These are phyloP conservation scores for Lepidium campestre DNA, from an alignment of 441 rosid genomes.

Conservation along the genomic window DNA sequence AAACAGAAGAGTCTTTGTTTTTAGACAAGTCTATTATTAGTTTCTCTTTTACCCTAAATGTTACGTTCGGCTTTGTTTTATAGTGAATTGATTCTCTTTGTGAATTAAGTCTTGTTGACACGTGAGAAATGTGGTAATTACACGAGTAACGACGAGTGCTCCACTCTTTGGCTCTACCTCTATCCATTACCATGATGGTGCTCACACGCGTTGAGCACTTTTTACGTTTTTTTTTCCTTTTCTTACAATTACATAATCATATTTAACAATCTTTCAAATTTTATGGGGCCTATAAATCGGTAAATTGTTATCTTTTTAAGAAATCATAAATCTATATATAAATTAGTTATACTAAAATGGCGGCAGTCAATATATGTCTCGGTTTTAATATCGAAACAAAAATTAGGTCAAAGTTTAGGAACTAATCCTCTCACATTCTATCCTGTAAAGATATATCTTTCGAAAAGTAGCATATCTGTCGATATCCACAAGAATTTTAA, in stretches of 20 bases:
- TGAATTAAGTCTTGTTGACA: not conserved
- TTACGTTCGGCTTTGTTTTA: constrained; percentile 1
- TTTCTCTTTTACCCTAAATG: not conserved
- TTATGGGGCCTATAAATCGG: not conserved
- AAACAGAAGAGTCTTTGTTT: not conserved
- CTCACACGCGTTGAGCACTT: not conserved
- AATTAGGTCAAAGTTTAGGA: not conserved
- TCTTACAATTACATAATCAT: not conserved
- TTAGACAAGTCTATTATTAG: not conserved
- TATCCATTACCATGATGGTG: not conserved
- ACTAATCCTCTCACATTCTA: not conserved
- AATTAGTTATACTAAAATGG: no score
- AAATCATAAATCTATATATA: no score
- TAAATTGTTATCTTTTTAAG: no score
- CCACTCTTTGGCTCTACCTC: not conserved
- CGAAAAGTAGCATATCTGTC: not conserved
- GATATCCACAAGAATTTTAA: not conserved
- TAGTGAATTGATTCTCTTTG: not conserved
- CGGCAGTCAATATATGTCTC: no score
- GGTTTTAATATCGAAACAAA: no score
- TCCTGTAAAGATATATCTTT: not conserved
- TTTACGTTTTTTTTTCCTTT: not conserved
- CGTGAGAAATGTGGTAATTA: constrained; percentile 5
- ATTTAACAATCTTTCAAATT: not conserved
- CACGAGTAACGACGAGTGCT: not conserved